Percentiles rank a stretch among this genome's conserved stretches.
These are phyloP conservation scores for Patellifolia procumbens DNA, from an alignment of 179 eudicot species.

Conservation along the genomic window DNA sequence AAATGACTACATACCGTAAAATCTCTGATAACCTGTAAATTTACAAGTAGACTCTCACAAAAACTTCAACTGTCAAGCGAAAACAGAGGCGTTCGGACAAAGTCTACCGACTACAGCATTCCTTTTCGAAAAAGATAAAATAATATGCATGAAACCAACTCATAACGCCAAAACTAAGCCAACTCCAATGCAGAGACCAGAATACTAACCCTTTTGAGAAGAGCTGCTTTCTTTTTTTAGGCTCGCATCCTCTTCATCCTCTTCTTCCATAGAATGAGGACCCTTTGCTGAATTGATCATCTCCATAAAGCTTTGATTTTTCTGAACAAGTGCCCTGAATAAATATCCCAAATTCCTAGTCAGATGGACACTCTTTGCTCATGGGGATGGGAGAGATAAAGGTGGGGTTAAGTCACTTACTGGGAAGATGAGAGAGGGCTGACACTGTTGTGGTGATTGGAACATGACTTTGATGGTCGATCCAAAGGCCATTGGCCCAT, in stretches of 20 bases:
- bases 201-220: constrained; percentile 44
- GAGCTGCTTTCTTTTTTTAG: constrained; percentile 64
- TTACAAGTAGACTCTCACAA: background rate
- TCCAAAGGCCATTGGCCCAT: constrained; percentile 65
- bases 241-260: constrained; percentile 63
- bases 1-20: background rate
- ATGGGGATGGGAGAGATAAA: background rate
- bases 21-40: background rate
- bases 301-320: constrained; percentile 70
- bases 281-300: constrained; percentile 75
- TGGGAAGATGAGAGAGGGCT: constrained; percentile 76
- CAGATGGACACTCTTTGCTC: constrained; percentile 10
- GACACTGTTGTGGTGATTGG: constrained; percentile 55
- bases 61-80: background rate
- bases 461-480: constrained; percentile 72
- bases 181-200: background rate
- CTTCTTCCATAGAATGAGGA: constrained; percentile 66
- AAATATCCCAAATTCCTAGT: constrained; percentile 20
- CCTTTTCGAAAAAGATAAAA: background rate
- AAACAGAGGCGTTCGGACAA: background rate
- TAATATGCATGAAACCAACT: background rate
- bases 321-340: constrained; percentile 58
- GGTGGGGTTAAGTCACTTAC: constrained; percentile 53
- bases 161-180: background rate
- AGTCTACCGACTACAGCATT: background rate